phyloP scores from a whole-genome alignment of 345 rosid species.

The Corchorus olitorius region DNA sequence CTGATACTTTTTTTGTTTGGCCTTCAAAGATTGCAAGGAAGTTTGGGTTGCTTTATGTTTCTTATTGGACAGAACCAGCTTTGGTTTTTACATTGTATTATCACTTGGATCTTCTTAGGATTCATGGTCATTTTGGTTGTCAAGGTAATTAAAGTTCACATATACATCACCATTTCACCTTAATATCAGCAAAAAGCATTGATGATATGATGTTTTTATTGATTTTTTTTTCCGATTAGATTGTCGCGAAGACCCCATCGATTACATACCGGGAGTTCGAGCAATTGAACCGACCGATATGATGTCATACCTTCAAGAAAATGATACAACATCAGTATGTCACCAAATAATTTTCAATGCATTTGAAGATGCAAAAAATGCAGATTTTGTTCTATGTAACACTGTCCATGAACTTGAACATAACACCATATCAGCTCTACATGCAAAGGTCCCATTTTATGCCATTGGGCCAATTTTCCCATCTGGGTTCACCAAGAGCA shows the following conservation, averaged over 20 bases:
- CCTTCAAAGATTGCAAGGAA: conserved; percentile 65
- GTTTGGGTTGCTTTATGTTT: conserved; percentile 58
- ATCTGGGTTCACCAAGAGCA: conserved; percentile 35
- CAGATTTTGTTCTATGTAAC: conserved; percentile 77
- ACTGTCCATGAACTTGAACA: conserved; percentile 68
- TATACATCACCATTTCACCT: not conserved
- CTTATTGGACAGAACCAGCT: conserved; percentile 91
- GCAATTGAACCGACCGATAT: conserved; percentile 62
- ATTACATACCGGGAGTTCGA: conserved; percentile 75
- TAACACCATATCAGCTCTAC: conserved; percentile 48
- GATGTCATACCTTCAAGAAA: conserved; percentile 77
- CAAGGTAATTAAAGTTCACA: conserved; percentile 59
- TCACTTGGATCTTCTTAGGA: conserved; percentile 69
- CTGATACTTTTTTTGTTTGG: conserved; percentile 78
- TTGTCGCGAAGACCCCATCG: conserved; percentile 50
- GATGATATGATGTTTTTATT: not conserved
- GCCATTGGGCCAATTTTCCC: conserved; percentile 88
- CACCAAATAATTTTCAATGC: conserved; percentile 63
- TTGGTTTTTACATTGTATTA: conserved; percentile 63
- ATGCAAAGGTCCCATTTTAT: conserved; percentile 44
- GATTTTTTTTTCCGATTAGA: conserved; percentile 33
- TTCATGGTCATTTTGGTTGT: conserved; percentile 66
- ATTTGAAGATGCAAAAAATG: conserved; percentile 56
- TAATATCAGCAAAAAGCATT: not conserved
- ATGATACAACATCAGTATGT: conserved; percentile 43